A percentile compares a stretch with the other conserved stretches of the same genome.
These are phyloP conservation scores for Nicotiana attenuata DNA, from an alignment of 257 asterid genomes.

Conservation along the genomic window DNA sequence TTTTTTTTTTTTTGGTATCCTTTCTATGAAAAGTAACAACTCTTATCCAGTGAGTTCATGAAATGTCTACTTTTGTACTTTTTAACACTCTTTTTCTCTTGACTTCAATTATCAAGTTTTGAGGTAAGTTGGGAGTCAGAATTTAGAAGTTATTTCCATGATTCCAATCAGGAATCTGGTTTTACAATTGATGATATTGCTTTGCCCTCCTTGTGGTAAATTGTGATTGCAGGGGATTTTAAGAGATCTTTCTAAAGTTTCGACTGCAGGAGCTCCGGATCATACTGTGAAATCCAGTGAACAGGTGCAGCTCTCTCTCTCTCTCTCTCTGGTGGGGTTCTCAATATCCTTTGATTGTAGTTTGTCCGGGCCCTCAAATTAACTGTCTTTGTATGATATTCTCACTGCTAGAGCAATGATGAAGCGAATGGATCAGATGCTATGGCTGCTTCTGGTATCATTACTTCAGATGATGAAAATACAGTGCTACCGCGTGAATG, in stretches of 20 bases:
- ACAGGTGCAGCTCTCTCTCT: slow-evolving; percentile 3
- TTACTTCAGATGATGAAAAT: background rate
- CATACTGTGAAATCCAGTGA: background rate
- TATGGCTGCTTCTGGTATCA: slow-evolving; percentile 5
- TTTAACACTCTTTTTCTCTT: background rate
- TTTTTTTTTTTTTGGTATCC: background rate
- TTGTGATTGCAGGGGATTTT: slow-evolving; percentile 10
- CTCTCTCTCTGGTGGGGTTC: background rate
- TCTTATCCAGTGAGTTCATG: background rate
- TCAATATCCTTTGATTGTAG: background rate
- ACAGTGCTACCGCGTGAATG: background rate
- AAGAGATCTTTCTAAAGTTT: slow-evolving; percentile 13
- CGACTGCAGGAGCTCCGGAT: slow-evolving; percentile 1
- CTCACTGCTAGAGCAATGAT: slow-evolving; percentile 1
- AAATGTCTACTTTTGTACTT: background rate
- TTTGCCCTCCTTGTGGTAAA: background rate
- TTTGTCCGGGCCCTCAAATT: background rate
- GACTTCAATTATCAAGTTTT: background rate
- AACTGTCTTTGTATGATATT: background rate
- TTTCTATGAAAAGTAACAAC: background rate
- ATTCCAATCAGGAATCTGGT: background rate
- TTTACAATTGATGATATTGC: background rate
- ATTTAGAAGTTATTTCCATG: background rate
- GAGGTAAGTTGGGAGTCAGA: background rate
- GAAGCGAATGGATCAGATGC: slow-evolving; percentile 9